Evolutionary conservation across 208 protist species (phyloP).

Genomic region (Naegleria lovaniensis): DNA sequence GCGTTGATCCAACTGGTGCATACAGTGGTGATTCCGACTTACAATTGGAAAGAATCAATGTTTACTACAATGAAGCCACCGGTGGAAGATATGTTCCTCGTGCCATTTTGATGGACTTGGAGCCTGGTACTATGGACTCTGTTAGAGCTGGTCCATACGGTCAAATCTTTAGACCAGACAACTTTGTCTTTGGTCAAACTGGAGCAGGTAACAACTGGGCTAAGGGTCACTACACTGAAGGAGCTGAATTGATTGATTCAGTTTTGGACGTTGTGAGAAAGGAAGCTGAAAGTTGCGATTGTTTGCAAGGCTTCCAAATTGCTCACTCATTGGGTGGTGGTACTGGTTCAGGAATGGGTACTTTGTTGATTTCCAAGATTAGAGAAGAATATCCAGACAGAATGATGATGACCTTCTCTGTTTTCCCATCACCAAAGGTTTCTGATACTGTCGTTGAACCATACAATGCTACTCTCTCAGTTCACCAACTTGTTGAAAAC

Average conservation of each 20-base stretch:
- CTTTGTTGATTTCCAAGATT: constrained; percentile 94
- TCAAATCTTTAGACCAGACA: constrained; percentile 80
- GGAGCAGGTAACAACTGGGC: constrained; percentile 94
- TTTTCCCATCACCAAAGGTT: constrained; percentile 96
- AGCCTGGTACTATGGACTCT: constrained; percentile 69
- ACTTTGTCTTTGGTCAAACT: constrained; percentile 88
- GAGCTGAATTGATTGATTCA: constrained; percentile 86
- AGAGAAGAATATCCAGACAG: constrained; percentile 95
- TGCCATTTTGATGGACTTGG: constrained; percentile 18
- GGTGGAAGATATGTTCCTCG: constrained; percentile 37
- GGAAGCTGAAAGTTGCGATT: constrained; percentile 87
- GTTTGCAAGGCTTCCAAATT: constrained; percentile 94
- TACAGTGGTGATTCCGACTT: constrained; percentile 71
- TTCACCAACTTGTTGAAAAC: constrained; percentile 95
- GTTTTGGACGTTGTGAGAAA: constrained; percentile 87
- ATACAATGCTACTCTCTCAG: constrained; percentile 93
- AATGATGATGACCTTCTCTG: constrained; percentile 96
- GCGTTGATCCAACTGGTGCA: constrained; percentile 67
- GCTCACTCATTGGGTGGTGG: constrained; percentile 94
- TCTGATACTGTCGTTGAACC: constrained; percentile 94
- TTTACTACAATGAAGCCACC: constrained; percentile 91
- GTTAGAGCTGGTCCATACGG: constrained; percentile 56
- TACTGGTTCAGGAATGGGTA: constrained; percentile 91
- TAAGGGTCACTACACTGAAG: constrained; percentile 92
- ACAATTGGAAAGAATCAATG: constrained; percentile 90